A percentile compares a stretch with the other conserved stretches of the same genome.
Conservation (phyloP, 1,284 basidiomycete species). For the Rhizoctonia solani region DNA sequence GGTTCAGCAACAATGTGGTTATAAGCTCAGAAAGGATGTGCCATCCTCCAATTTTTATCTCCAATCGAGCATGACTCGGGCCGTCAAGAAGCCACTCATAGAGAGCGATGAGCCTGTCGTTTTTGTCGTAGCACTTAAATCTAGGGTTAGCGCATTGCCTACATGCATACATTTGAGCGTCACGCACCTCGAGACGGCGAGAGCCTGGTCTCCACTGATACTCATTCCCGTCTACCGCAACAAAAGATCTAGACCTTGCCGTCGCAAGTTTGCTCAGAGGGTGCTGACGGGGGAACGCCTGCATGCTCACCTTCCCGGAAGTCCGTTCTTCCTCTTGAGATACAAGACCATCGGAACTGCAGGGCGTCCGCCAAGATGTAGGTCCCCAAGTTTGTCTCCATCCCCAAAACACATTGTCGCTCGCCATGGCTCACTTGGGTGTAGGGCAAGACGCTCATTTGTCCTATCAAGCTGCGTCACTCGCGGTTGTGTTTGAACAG, state of each 20-base stretch:
- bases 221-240: constrained; percentile 35
- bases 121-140: constrained; percentile 36
- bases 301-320: constrained; percentile 3
- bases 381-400: background rate
- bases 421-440: constrained; percentile 26
- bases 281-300: background rate
- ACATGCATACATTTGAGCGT: background rate
- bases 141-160: background rate
- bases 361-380: constrained; percentile 6
- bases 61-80: constrained; percentile 36
- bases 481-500: constrained; percentile 12
- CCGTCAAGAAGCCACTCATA: constrained; percentile 39
- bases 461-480: constrained; percentile 17
- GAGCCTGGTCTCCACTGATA: constrained; percentile 39
- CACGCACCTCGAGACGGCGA: constrained; percentile 36
- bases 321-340: constrained; percentile 1
- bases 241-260: constrained; percentile 35
- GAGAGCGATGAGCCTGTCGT: constrained; percentile 37
- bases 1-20: constrained; percentile 37
- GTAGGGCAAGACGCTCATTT: constrained; percentile 13
- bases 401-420: constrained; percentile 20
- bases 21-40: constrained; percentile 38
- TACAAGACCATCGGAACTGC: constrained; percentile 13
- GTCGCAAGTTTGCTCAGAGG: background rate
- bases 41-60: constrained; percentile 38